These are phyloP conservation scores for Backusella tuberculispora DNA, from an alignment of 192 early-diverging fungal genomes.

Conservation along the genomic window DNA sequence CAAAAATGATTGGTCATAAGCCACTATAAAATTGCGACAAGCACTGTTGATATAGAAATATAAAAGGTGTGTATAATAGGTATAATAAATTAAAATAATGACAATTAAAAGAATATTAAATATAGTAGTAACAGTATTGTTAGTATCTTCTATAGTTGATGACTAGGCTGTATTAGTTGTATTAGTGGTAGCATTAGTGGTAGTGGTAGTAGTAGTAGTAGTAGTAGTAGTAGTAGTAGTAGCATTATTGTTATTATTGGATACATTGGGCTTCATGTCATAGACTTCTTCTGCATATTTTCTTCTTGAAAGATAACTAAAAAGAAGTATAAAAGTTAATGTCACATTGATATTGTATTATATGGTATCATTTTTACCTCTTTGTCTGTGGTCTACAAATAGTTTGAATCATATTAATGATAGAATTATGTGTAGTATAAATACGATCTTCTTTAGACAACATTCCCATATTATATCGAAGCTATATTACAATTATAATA, in stretches of 20 bases:
- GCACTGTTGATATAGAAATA: neutral
- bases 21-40: neutral
- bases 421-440: constrained; percentile 53
- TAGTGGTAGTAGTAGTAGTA: neutral
- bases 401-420: constrained; percentile 54
- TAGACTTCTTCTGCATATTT: constrained; percentile 23
- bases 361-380: constrained; percentile 40
- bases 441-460: constrained; percentile 41
- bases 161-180: neutral
- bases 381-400: constrained; percentile 58
- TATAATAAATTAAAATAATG: neutral
- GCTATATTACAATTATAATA: neutral
- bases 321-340: neutral
- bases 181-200: neutral
- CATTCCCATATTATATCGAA: constrained; percentile 32
- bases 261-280: neutral
- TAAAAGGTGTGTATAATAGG: neutral
- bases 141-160: neutral
- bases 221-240: neutral
- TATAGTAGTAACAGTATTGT: neutral
- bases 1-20: neutral
- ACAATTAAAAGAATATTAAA: neutral
- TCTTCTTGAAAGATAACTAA: constrained; percentile 23
- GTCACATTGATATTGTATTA: neutral
- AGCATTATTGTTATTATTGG: neutral